A percentile compares a stretch with the other conserved stretches of the same genome.
Conservation (phyloP, 257 asterid genomes). For the Solanum chilense region DNA sequence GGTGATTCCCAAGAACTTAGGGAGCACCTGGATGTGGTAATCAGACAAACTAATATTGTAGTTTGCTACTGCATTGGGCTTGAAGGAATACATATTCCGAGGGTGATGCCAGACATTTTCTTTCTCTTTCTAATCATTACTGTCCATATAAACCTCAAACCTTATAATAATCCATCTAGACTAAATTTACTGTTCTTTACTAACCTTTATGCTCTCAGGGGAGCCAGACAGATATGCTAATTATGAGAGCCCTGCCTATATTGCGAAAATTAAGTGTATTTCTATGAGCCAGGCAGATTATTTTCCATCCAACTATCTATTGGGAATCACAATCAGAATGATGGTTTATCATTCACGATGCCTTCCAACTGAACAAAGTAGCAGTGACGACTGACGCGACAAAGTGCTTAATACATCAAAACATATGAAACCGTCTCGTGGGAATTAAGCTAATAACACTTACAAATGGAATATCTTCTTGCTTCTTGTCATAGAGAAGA, state of each 20-base stretch:
- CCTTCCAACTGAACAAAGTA: not conserved
- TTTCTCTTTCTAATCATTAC: not conserved
- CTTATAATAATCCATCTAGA: not conserved
- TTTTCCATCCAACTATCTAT: not conserved
- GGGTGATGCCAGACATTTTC: not conserved
- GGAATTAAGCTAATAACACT: conserved; percentile 14
- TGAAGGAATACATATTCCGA: not conserved
- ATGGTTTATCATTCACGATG: not conserved
- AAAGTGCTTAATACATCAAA: not conserved
- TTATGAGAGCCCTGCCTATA: not conserved
- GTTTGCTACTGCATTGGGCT: not conserved
- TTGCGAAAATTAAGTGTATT: not conserved
- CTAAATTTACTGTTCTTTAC: not conserved
- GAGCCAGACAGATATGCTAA: not conserved
- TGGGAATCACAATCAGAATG: not conserved
- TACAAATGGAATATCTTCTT: conserved; percentile 75
- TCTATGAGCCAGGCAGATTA: not conserved
- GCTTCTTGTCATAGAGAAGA: conserved; percentile 54
- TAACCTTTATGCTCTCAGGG: not conserved
- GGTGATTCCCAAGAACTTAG: not conserved
- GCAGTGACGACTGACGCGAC: not conserved
- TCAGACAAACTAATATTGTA: not conserved
- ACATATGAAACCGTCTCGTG: not conserved
- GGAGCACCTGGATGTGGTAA: not conserved
- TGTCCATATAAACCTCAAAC: not conserved